Base-by-base conservation (phyloP, 179 eudicot species). In the Carnegiea gigantea region DNA sequence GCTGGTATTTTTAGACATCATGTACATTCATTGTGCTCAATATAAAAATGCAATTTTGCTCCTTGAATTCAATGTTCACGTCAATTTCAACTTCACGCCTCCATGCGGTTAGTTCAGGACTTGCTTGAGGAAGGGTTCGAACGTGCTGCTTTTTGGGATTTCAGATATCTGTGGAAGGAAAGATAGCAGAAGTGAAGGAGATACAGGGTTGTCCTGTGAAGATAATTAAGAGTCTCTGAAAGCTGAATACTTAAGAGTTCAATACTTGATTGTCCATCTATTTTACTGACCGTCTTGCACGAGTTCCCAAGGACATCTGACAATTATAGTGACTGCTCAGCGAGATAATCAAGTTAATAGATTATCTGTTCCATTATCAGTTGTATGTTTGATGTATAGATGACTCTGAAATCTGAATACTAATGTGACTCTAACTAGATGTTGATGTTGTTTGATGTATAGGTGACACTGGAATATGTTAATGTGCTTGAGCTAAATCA, bases 401-500 rank as follows among this genome's bases (percentile, higher is more conserved):
- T 30, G 46, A 23, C 73, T 36, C 46, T 30, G 14, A 15, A 30
- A 1, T 36, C 46, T 30, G 15, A 30, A 30, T 2, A 36, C 4
- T 70, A 67, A 1, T 17, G n/a, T 23, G 40, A 68, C 73, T 36
- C 73, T 4, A n/a, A 70, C 11, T 33, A 70, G 44, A n/a, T 18
- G 46, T 36, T 70, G 73, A 9, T 70, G 46, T 6, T 15, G 20
- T 57, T 57, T 20, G 62, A 57, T 18, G n/a, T 57, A 20, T 18
- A 28, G 38, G 10, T 67, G 71, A 4, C 38, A 4, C 26, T 6
- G 24, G 18, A 67, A 3, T 67, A 11, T 9, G 38, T 28, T 70
- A 33, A 30, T 49, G 54, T 79, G 59, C 26, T 67, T 67, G 76
- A 70, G 62, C 80, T 7, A 76, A 54, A 20, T 15, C 76, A 67